Base-by-base conservation (phyloP, 2,329 filamentous ascomycete species). In the Macrophomina tecta region DNA sequence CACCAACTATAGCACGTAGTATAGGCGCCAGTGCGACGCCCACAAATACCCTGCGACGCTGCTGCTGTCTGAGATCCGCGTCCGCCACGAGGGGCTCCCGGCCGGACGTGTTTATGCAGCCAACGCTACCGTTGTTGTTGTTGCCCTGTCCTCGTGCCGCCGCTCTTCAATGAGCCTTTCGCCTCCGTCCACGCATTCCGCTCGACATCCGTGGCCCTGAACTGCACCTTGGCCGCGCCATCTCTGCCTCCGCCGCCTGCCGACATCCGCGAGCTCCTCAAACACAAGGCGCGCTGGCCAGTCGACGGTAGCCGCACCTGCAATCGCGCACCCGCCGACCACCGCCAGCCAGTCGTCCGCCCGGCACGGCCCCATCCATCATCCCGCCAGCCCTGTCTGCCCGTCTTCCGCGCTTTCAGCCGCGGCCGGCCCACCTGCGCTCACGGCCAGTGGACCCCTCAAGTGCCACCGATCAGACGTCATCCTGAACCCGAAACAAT, bases 1-100 rank as follows among this genome's bases (percentile, higher is more conserved):
- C 42, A 62, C 58, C 58, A 62, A 60, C 42, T 62, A 62, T 62
- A 62, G 58, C 45, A 62, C 58, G 45, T 48, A 62, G 58, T 62
- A 62, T 62, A 62, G 42, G 42, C 58, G 58, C 58, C 58, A 62
- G 58, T 62, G 58, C 58, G 58, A 62, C 58, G 42, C 58, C 58
- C 58, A 36, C 58, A 28, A 49, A 62, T 62, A 23, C 58, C 30
- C 58, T 62, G 58, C 58, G 58, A 49, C 42, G 58, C 58, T 49
- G 42, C 42, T 49, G 58, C 58, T 38, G 58, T 62, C 58, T 62
- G 58, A 49, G 58, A 38, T 62, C 42, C 28, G n/a, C 5, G 58
- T 30, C 58, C n/a, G 42, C 58, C 58, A 62, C 58, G 58, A 62
- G 58, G 58, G 45, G 23, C 45, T 16, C 58, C 58, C 58, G 56